Evolutionary conservation across 257 asterid genomes (phyloP).

Genomic region (Lycium ferocissimum): DNA sequence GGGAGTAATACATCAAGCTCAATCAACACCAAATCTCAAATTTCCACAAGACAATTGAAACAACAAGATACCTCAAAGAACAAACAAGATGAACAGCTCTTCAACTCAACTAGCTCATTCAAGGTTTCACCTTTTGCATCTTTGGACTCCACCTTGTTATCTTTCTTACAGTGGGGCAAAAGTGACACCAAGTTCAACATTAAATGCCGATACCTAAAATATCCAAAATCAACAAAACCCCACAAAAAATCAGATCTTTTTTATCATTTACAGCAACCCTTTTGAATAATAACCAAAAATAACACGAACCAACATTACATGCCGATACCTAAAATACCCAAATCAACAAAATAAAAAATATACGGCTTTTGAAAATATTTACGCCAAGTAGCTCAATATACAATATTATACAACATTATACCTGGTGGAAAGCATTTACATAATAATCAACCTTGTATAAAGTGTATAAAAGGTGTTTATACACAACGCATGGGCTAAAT

Average conservation of each 20-base stretch:
- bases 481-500: too few relatives aligned
- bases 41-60: not conserved
- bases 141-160: conserved; percentile 88
- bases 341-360: not conserved
- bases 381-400: too few relatives aligned
- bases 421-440: too few relatives aligned
- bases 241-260: not conserved
- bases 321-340: not conserved
- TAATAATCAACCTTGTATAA: too few relatives aligned
- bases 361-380: too few relatives aligned
- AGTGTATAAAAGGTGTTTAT: too few relatives aligned
- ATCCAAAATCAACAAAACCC: conserved; percentile 23
- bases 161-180: conserved; percentile 92
- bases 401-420: too few relatives aligned
- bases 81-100: conserved; percentile 84
- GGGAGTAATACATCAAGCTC: not conserved
- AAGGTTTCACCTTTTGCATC: conserved; percentile 87
- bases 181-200: conserved; percentile 91
- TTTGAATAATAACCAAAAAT: not conserved
- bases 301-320: not conserved
- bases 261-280: not conserved
- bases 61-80: conserved; percentile 77
- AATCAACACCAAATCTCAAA: not conserved
- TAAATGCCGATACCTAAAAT: conserved; percentile 89
- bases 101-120: conserved; percentile 95